A percentile compares a stretch with the other conserved stretches of the same genome.
phyloP scores from a whole-genome alignment of 2,329 filamentous ascomycete genomes.

The Lasiodiplodia sp. region DNA sequence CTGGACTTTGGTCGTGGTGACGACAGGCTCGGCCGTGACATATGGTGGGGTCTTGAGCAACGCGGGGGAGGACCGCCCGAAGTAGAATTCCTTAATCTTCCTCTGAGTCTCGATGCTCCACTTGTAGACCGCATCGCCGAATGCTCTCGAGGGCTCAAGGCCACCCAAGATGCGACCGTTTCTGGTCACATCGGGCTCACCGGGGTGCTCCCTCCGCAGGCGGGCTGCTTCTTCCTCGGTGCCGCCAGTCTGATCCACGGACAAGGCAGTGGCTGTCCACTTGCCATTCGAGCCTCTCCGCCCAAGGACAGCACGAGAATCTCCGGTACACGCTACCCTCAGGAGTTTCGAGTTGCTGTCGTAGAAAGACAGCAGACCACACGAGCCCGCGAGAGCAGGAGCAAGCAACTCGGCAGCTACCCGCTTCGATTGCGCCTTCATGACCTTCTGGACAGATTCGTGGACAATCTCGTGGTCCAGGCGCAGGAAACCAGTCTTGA shows the following conservation, averaged over 20 bases:
- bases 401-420: slow-evolving; percentile 90
- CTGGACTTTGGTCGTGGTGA: slow-evolving; percentile 91
- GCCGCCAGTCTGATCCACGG: slow-evolving; percentile 90
- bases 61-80: slow-evolving; percentile 78
- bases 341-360: slow-evolving; percentile 86
- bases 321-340: slow-evolving; percentile 93
- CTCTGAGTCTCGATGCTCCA: slow-evolving; percentile 88
- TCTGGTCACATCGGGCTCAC: slow-evolving; percentile 83
- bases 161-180: slow-evolving; percentile 92
- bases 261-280: slow-evolving; percentile 90
- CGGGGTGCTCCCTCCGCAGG: slow-evolving; percentile 84
- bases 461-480: slow-evolving; percentile 95
- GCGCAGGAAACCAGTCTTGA: slow-evolving; percentile 88
- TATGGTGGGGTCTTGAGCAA: slow-evolving; percentile 92
- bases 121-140: slow-evolving; percentile 97
- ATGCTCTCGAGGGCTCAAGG: slow-evolving; percentile 90
- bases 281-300: slow-evolving; percentile 79
- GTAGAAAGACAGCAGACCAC: slow-evolving; percentile 95
- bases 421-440: slow-evolving; percentile 88
- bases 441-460: slow-evolving; percentile 88
- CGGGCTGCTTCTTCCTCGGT: slow-evolving; percentile 85
- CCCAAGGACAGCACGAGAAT: slow-evolving; percentile 93
- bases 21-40: slow-evolving; percentile 92
- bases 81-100: slow-evolving; percentile 84
- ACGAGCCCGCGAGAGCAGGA: slow-evolving; percentile 95